phyloP scores from a whole-genome alignment of 1,284 basidiomycete genomes.

The Apiotrichum veenhuisii region DNA sequence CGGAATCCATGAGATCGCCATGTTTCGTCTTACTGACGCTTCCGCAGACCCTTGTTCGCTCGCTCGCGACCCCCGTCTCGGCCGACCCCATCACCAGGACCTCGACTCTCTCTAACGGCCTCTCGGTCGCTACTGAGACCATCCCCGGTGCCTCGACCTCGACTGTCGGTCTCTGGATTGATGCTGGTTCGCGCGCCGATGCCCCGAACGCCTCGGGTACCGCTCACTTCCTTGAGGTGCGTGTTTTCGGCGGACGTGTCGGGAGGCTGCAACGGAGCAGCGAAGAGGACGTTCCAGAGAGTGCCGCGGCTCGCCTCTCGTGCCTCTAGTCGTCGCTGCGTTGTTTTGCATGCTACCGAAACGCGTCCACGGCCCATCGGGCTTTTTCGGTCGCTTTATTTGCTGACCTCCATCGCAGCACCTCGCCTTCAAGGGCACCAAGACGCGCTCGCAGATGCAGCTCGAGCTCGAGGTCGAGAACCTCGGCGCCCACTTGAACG shows the following conservation, averaged over 20 bases:
- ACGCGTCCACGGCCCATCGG: not conserved
- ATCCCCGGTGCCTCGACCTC: constrained; percentile 94
- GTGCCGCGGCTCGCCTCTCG: not conserved
- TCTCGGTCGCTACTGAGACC: constrained; percentile 88
- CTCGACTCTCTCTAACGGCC: constrained; percentile 82
- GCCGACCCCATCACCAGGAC: constrained; percentile 75
- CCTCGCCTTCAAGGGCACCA: constrained; percentile 72
- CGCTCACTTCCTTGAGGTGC: constrained; percentile 93
- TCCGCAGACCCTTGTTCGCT: constrained; percentile 34
- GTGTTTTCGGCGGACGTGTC: constrained; percentile 19
- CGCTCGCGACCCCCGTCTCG: constrained; percentile 51
- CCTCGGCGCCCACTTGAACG: constrained; percentile 94
- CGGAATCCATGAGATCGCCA: too few relatives aligned
- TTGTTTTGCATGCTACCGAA: not conserved
- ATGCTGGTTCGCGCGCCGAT: constrained; percentile 95
- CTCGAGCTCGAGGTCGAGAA: constrained; percentile 98
- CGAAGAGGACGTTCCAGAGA: not conserved
- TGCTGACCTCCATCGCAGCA: constrained; percentile 27
- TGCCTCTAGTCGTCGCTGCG: too few relatives aligned
- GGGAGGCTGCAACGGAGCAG: not conserved
- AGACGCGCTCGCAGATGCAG: constrained; percentile 79
- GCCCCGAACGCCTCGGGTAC: constrained; percentile 90
- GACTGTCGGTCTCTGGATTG: constrained; percentile 98
- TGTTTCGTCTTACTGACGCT: constrained; percentile 1
- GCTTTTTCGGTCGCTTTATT: not conserved